Base-by-base conservation (phyloP, 805 yeast genomes). In the Brettanomyces anomalus region DNA sequence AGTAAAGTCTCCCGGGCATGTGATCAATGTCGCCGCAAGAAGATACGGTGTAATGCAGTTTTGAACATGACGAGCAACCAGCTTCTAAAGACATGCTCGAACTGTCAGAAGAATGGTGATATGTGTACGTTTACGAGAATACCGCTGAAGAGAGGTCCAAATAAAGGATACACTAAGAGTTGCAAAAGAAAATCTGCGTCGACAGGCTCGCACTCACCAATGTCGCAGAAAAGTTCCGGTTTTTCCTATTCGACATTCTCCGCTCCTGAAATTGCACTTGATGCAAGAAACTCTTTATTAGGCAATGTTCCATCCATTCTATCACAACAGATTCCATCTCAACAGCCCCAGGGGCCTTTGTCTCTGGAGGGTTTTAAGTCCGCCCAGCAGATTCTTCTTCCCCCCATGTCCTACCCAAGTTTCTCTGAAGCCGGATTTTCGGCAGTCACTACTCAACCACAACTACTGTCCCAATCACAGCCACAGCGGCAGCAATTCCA, bases 1-100 rank as follows among this genome's bases (percentile, higher is more conserved):
- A 71, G 82, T 7, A 84, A 84, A 56, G 87, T 83, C 0, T 81
- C 88, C 1, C 61, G 94, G 42, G 93, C 90, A 2, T 84, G 94
- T 57, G 94, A 84, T 57, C 79, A 81, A 43, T 84, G 93, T 58
- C 70, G 93, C 32, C 68, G 83, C 37, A 81, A 82, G 58, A 84
- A 84, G 56, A 71, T 83, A 18, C 69, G 76, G 43, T 84, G 94
- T 62, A 79, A 83, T 56, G 86, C 84, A 18, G 70, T 70, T 20
- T 70, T 72, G 44, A 67, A 67, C 41, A 39, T 61, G 10, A 60
- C 68, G 4, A 66, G 73, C 16, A 72, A 64, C 50, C 62, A 65
- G 8, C 71, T 78, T n/a, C 63, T 71, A 32, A 70, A 69, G 46
- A 58, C 68, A 2, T 84, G 94, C 57, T 62, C 79, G 13, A 79